Evolutionary conservation across 2,329 filamentous ascomycete genomes (phyloP).

Genomic region (Penicillium sp.): DNA sequence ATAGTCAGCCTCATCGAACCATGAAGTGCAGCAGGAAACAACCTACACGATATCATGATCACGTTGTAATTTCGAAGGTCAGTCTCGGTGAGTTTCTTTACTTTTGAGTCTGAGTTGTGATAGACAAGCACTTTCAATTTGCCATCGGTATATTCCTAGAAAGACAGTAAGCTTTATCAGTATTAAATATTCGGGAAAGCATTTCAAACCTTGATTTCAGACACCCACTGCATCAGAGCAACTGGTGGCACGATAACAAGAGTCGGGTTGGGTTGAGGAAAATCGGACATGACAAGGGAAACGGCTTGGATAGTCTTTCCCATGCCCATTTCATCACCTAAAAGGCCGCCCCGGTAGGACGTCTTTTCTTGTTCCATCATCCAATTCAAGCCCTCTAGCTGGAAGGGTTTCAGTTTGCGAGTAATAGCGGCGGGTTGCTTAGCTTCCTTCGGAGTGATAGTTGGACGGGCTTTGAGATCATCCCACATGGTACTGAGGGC

Average conservation of each 20-base stretch:
- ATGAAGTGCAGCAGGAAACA: background rate
- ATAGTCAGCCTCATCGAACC: background rate
- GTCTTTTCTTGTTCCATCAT: conserved; percentile 87
- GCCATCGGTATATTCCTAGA: conserved; percentile 69
- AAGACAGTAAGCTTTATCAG: conserved; percentile 2
- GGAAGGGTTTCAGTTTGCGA: conserved; percentile 84
- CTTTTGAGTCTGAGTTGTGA: conserved; percentile 80
- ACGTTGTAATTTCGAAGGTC: conserved; percentile 83
- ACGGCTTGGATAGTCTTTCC: conserved; percentile 98
- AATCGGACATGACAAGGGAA: conserved; percentile 97
- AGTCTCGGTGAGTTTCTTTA: conserved; percentile 70
- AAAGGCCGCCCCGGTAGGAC: conserved; percentile 79
- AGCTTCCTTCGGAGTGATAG: conserved; percentile 63
- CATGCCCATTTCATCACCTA: conserved; percentile 98
- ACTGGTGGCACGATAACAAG: conserved; percentile 90
- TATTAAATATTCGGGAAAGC: background rate
- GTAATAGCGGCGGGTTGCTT: conserved; percentile 74
- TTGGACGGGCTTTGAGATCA: conserved; percentile 64
- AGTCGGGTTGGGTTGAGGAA: conserved; percentile 75
- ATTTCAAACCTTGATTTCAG: conserved; percentile 65
- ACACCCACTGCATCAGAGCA: conserved; percentile 91
- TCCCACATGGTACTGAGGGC: conserved; percentile 81
- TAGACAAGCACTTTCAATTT: conserved; percentile 87
- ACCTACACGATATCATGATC: conserved; percentile 93
- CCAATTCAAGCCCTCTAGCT: conserved; percentile 91